Evolutionary conservation across 345 rosid species (phyloP), one percentile per base, ranked within the genome.

Genomic region (Citrus hindsii): DNA sequence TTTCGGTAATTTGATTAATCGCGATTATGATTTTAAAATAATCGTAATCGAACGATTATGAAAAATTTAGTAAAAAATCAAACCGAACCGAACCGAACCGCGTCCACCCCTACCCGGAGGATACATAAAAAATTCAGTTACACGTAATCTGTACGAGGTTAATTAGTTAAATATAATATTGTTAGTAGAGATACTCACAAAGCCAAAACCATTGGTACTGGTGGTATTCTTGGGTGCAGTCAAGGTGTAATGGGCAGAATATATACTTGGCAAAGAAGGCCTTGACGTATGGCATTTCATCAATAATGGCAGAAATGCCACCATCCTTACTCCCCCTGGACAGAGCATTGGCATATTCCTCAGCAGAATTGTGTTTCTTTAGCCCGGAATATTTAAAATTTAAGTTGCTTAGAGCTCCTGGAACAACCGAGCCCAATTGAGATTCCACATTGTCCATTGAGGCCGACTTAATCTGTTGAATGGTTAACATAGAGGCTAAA

Each of bases 201-300:
- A 60, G 33, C 67, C 76, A 60, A 73, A 59, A 35, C 76, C 76
- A 46, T 46, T 46, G 16, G 51, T 13, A 22, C 10, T 16, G 35
- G 9, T 0, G 24, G 67, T 1, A 6, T 6, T 7, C 21, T 13
- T 24, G n/a, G 55, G 25, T 35, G 0, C 6, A 35, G 16, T 32
- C 35, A 38, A 12, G 25, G 67, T 24, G 53, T 60, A 73, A 14
- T 59, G 33, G 32, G 67, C 7, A 37, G n/a, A 8, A 38, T 37
- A n/a, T n/a, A n/a, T n/a, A 59, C 2, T 16, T 59, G 7, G 67
- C 67, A 24, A 60, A 24, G 53, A 73, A 38, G 16, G 30, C 75
- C 12, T 48, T 82, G 32, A 84, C 67, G 77, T 82, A 83, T 0
- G 86, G 77, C 2, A 85, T 76, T 78, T 86, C 87, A 33, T 85